Base-by-base conservation (phyloP, 2,329 filamentous ascomycete species). In the Exophiala oligosperma region DNA sequence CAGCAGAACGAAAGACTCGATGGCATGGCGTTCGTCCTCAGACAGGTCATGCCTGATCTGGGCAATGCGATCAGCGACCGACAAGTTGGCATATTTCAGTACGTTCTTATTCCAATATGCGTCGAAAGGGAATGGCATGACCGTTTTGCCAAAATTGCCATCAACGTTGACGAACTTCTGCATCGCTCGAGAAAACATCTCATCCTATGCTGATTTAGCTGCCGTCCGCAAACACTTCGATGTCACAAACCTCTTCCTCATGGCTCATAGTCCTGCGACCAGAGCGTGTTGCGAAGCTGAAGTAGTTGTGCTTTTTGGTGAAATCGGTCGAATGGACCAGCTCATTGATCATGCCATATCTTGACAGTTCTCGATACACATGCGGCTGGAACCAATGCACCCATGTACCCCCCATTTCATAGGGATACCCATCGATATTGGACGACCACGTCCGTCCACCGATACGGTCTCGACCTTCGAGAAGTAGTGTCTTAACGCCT, bases 361-460 rank as follows among this genome's bases (percentile, higher is more conserved):
- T 65, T 0, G 72, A 69, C 2, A 81, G 74, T 52, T 81, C 79
- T 2, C 76, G 69, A 72, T 73, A 78, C 2, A 78, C 67, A 32
- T 76, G 73, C 0, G 76, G 68, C 49, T 78, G 76, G 1, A 70
- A 69, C 77, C 77, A 79, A 53, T 75, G 75, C 0, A 81, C 71
- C 77, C 77, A 81, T 0, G 78, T 79, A 0, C 79, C 79, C 0
- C 79, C 79, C 73, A 81, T 76, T 51, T 81, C 79, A 49, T 73
- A 79, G 0, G 72, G 72, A 12, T 79, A 76, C 0, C 75, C 77
- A 0, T 68, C 71, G 6, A 78, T 76, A 32, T 78, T 73, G 14
- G 76, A 73, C 0, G 74, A 75, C 74, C 76, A 81, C 1, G 77
- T 77, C 0, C 79, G 73, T 1, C 79, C 78, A 14, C 79, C 79